A percentile compares a stretch with the other conserved stretches of the same genome.
Conservation (phyloP, 352 stramenopile species). For the Phytophthora ohioensis region DNA sequence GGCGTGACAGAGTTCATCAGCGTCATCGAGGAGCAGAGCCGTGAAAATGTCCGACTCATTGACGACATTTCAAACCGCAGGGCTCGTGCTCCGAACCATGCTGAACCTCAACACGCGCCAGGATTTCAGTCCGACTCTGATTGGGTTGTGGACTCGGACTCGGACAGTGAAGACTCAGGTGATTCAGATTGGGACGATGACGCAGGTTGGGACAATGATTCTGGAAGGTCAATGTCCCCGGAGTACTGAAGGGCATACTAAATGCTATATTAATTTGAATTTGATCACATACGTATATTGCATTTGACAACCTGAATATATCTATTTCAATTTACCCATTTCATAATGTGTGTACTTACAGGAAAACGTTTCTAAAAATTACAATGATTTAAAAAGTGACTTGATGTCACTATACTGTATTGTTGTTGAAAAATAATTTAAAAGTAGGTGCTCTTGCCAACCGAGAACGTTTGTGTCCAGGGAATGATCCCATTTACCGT, state of each 20-base stretch:
- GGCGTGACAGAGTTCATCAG: too few species aligned
- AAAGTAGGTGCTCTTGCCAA: constrained; percentile 15
- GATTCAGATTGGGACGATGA: background rate
- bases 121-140: background rate
- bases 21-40: too few species aligned
- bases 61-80: background rate
- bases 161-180: too few species aligned
- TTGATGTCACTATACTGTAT: background rate
- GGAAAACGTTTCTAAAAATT: background rate
- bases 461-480: constrained; percentile 21
- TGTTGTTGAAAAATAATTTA: background rate
- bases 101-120: background rate
- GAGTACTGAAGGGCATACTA: background rate
- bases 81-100: background rate
- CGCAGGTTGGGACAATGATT: background rate
- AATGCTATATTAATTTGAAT: background rate
- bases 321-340: background rate
- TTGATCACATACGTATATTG: background rate
- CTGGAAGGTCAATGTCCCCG: background rate
- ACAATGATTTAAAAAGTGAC: background rate
- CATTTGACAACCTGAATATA: background rate
- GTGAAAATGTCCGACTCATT: too few species aligned
- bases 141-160: background rate
- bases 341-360: background rate
- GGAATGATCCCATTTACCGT: constrained; percentile 5